These are phyloP conservation scores for Lipomyces yamadae DNA, from an alignment of 805 yeast species.

Conservation along the genomic window DNA sequence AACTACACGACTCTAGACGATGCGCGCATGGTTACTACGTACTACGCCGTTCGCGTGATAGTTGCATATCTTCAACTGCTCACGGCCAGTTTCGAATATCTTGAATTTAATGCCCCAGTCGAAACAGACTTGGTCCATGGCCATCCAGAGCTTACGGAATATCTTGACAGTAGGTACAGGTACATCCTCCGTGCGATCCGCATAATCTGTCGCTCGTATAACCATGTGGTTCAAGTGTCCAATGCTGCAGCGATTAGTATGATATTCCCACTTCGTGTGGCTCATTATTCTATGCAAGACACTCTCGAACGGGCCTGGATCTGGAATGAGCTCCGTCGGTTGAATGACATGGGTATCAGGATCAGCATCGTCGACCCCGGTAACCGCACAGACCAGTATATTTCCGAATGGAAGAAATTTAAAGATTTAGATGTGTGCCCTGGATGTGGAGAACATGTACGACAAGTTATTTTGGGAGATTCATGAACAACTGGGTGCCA, in stretches of 20 bases:
- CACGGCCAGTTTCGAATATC: background rate
- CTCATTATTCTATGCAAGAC: conserved; percentile 3
- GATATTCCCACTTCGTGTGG: conserved; percentile 8
- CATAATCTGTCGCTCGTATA: conserved; percentile 14
- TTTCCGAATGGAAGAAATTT: conserved; percentile 10
- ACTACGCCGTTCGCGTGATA: conserved; percentile 13
- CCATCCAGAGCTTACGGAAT: background rate
- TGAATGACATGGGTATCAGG: conserved; percentile 12
- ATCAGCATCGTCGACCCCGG: background rate
- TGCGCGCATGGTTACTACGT: conserved; percentile 19
- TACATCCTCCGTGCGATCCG: background rate
- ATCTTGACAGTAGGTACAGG: background rate
- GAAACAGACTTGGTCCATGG: background rate
- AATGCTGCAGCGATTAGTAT: background rate
- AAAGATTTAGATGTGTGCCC: conserved; percentile 9
- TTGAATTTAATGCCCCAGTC: conserved; percentile 49
- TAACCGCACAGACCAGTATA: background rate
- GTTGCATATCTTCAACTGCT: conserved; percentile 12
- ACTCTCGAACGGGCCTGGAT: conserved; percentile 17
- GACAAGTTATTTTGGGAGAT: background rate
- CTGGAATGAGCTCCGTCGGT: conserved; percentile 10
- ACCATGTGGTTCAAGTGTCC: background rate
- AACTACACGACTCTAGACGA: conserved; percentile 18
- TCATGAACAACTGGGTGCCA: no score
- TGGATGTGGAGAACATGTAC: conserved; percentile 23